These are phyloP conservation scores for Silene uniflora DNA, from an alignment of 148 eudicot genomes.

Conservation along the genomic window DNA sequence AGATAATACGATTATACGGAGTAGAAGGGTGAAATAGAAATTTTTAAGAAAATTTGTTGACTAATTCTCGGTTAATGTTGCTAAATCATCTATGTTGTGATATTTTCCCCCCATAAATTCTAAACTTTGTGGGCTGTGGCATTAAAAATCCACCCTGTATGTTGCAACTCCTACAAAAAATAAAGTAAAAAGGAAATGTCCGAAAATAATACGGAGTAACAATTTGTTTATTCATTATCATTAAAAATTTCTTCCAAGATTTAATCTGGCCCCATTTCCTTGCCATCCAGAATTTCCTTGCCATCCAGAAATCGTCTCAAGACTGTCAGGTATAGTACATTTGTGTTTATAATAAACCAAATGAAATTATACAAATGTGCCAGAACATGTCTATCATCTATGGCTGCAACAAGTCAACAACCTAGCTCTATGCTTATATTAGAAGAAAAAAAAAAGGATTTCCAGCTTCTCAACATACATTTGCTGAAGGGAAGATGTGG, in stretches of 20 bases:
- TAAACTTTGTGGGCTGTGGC: too few species aligned
- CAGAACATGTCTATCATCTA: conserved; percentile 22
- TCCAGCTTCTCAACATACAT: conserved; percentile 14
- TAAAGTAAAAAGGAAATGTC: too few species aligned
- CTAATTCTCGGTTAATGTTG: too few species aligned
- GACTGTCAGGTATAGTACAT: conserved; percentile 17
- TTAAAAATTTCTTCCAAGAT: neutral
- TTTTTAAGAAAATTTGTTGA: too few species aligned
- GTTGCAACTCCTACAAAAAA: too few species aligned
- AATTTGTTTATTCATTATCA: neutral
- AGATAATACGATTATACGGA: too few species aligned
- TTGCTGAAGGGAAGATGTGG: conserved; percentile 17
- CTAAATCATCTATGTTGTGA: too few species aligned
- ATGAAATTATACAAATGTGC: conserved; percentile 27
- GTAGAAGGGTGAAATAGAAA: too few species aligned
- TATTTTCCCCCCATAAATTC: too few species aligned
- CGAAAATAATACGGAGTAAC: neutral
- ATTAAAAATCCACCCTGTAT: too few species aligned
- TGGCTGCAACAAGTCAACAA: conserved; percentile 18
- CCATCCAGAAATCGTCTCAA: too few species aligned
- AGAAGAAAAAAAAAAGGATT: conserved; percentile 10
- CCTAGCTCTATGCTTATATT: conserved; percentile 21
- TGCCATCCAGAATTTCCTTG: neutral
- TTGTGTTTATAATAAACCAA: conserved; percentile 20
- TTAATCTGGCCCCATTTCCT: neutral